Base-by-base conservation (phyloP, 2,329 filamentous ascomycete genomes). In the Colletotrichum sp. region DNA sequence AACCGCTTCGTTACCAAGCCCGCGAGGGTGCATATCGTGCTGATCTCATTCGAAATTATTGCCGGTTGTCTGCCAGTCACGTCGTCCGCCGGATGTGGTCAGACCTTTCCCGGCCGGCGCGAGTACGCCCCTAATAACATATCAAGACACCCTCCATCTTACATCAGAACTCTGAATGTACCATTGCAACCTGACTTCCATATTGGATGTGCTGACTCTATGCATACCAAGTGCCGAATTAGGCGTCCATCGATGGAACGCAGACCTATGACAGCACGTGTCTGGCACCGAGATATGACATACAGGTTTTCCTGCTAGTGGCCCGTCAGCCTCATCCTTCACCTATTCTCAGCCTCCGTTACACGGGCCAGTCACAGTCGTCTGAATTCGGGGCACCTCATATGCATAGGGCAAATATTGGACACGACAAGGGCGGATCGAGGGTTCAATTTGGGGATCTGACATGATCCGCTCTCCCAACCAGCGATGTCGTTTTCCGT, bases 281-380 rank as follows among this genome's bases (percentile, higher is more conserved):
- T 57, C 32, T 36, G 34, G 57, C 62, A 67, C 73, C 72, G 55
- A 67, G 13, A 28, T 64, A 64, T 76, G 70, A 12, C 57, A 65
- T 64, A 52, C 32, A 60, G n/a, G 26, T 26, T 52, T 24, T n/a
- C 28, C 59, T 39, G 39, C 59, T 39, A 74, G 66, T 69, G 64
- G 73, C 64, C 55, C 59, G 63, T 36, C 70, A 76, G 73, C 73
- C 70, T 69, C 59, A 69, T 69, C 73, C 73, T 73, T 69, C 73
- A 76, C 39, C 57, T 69, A 55, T 72, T 57, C 63, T 76, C 73
- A 69, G 73, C 64, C 70, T 60, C 39, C 28, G 44, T 60, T 30
- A 55, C 69, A 49, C 59, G 57, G 59, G 44, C 73, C 70, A 64
- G 70, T 69, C 70, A 49, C n/a, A 36, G 7, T 9, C 21, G 10